A percentile compares a stretch with the other conserved stretches of the same genome.
phyloP scores from a whole-genome alignment of 2,329 filamentous ascomycete species.

The Mollisiaceae sp. region DNA sequence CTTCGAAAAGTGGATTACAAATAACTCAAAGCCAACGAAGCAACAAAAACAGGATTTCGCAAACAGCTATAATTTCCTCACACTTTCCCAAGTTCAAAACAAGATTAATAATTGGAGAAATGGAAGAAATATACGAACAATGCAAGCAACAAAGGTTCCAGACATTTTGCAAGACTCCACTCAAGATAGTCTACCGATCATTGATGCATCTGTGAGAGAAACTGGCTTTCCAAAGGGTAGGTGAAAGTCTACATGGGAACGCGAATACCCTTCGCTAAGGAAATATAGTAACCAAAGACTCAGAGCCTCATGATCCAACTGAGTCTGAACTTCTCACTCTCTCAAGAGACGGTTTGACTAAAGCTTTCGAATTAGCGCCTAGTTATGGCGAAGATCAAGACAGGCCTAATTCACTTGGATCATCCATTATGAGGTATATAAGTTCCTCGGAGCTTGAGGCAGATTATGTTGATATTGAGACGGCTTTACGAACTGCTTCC shows the following conservation, averaged over 20 bases:
- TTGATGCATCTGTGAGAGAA: too few relatives aligned
- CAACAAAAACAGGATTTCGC: constrained; percentile 2
- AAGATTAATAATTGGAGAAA: constrained; percentile 12
- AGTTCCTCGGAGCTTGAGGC: constrained; percentile 3
- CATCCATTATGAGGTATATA: constrained; percentile 9
- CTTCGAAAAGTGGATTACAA: constrained; percentile 12
- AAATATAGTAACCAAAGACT: too few relatives aligned
- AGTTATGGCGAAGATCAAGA: background rate
- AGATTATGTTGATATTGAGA: background rate
- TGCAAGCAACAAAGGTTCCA: background rate
- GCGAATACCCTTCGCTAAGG: too few relatives aligned
- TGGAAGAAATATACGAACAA: background rate
- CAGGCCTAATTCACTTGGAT: background rate
- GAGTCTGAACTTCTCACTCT: too few relatives aligned
- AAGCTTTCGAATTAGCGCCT: background rate
- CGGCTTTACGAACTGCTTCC: background rate
- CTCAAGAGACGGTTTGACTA: background rate
- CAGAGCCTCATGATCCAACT: too few relatives aligned
- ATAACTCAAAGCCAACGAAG: constrained; percentile 6
- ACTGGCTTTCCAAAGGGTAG: too few relatives aligned
- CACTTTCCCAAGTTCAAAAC: constrained; percentile 1
- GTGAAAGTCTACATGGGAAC: too few relatives aligned
- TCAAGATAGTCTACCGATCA: background rate
- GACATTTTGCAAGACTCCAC: background rate
- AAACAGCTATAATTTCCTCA: background rate